Base-by-base conservation (phyloP, 75 land plant genomes). In the Ceratopteris richardii region DNA sequence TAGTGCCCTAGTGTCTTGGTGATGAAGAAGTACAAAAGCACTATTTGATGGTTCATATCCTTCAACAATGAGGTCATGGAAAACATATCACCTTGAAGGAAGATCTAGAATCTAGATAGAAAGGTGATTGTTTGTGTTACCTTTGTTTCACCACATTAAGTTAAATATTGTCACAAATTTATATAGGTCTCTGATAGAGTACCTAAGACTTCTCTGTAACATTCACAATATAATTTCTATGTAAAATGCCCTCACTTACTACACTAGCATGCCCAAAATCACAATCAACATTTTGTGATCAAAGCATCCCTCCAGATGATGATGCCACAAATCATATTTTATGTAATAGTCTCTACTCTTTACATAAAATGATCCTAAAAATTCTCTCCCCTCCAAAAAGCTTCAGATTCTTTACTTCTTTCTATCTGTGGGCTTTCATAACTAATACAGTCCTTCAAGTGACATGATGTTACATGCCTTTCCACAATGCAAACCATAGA, bases 91-190 rank as follows among this genome's bases (percentile, higher is more conserved):
- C 16, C 89, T 88, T 52, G 67, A 62, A 43, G 83, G 84, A 26
- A 83, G 68, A 26, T 66, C 58, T 16, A 97, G 99, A 26, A 97
- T 87, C 99, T 97, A 95, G 31, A 95, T 76, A 11, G 99, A 95
- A 37, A 95, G 22, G 19, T 77, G 75, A 26, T 75, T 78, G 51
- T 60, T 75, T 19, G 77, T 74, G 18, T 29, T 62, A 12, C 70
- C 61, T 36, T 77, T 69, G 54, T 95, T 85, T 84, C 86, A 95
- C 99, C 99, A 95, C 12, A 95, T 61, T 53, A 83, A 69, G 46
- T 66, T 73, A 69, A 89, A 88, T 42, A 71, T 68, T 54, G 79
- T 69, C 44, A 89, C 78, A 64, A 75, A 68, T 62, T 92, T 85
- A 67, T 70, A 80, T 33, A 57, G 63, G 37, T 74, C 33, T 26